Conservation (phyloP, 2,329 filamentous ascomycete genomes). For the Metarhizium brunneum region DNA sequence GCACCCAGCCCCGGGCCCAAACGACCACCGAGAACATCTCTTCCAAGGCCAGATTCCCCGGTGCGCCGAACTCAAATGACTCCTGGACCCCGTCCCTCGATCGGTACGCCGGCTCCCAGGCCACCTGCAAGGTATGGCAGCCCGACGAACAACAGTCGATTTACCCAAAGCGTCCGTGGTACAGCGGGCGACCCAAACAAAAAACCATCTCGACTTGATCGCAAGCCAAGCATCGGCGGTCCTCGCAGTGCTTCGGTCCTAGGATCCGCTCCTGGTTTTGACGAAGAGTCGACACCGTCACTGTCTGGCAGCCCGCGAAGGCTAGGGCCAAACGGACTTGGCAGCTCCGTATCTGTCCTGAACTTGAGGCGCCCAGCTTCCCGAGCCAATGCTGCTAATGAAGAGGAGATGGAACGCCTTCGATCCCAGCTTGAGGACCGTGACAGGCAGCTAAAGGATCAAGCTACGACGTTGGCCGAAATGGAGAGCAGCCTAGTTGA, state of each 20-base stretch:
- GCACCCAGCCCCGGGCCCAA: constrained; percentile 65
- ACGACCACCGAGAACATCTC: constrained; percentile 56
- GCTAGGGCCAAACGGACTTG: constrained; percentile 43
- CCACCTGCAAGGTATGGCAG: constrained; percentile 25
- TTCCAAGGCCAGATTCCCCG: constrained; percentile 85
- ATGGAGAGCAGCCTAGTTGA: constrained; percentile 88
- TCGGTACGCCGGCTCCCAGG: constrained; percentile 32
- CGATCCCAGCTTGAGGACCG: constrained; percentile 70
- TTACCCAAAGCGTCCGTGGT: constrained; percentile 55
- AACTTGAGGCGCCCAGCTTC: constrained; percentile 44
- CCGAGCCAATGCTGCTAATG: constrained; percentile 44
- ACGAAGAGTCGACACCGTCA: constrained; percentile 42
- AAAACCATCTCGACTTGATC: constrained; percentile 34
- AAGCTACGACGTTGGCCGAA: constrained; percentile 70
- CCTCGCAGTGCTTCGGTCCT: constrained; percentile 52
- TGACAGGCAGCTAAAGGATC: constrained; percentile 81
- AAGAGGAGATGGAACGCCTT: constrained; percentile 66
- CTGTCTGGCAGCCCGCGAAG: constrained; percentile 39
- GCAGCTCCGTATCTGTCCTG: constrained; percentile 46
- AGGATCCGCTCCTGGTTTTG: constrained; percentile 40
- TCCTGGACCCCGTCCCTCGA: constrained; percentile 46
- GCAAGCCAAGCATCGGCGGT: constrained; percentile 38
- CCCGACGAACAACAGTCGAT: constrained; percentile 38
- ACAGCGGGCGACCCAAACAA: constrained; percentile 54
- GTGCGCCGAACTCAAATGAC: constrained; percentile 59